Base-by-base conservation (phyloP, 805 yeast genomes). In the Candida lessepsii region DNA sequence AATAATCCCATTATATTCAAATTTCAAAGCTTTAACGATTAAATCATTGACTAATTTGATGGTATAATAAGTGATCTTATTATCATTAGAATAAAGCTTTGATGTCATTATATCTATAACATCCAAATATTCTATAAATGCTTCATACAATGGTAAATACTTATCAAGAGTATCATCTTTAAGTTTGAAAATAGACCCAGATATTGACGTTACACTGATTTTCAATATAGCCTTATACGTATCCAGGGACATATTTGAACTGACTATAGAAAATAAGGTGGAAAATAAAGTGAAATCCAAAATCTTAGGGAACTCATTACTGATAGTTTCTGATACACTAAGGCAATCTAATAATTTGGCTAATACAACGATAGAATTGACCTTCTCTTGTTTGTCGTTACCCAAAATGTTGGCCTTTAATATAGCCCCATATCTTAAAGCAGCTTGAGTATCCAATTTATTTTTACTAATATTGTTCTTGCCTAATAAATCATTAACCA, bases 301-400 rank as follows among this genome's bases (percentile, higher is more conserved):
- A 9, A 67, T 49, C 8, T 50, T 41, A 16, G 56, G 42, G 43
- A 67, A 61, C 5, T 57, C 63, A 10, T 32, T 32, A 21, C 17
- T 32, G 14, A 32, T 32, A 18, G 35, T 21, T 14, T 32, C 35
- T 6, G 35, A 32, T 20, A 66, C 59, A 14, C 62, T 57, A 4
- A 38, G 26, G 38, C 65, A 65, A 30, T 76, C 81, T 31, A 78
- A 56, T 19, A 76, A 60, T 46, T 71, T 76, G 23, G 81, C 75
- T 21, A 81, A 57, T 3, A 78, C 78, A 1, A 74, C 73, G 8
- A 80, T 71, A 2, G 77, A 67, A 54, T 75, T 77, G 35, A 73
- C 69, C 46, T 70, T 68, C 42, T 76, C 82, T 35, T 71, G 70
- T 40, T 71, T 72, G 17, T 71, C 75, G 36, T 61, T 61, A 10